A percentile compares a stretch with the other conserved stretches of the same genome.
phyloP scores from a whole-genome alignment of 108 stramenopile species.

The Skeletonema potamos region DNA sequence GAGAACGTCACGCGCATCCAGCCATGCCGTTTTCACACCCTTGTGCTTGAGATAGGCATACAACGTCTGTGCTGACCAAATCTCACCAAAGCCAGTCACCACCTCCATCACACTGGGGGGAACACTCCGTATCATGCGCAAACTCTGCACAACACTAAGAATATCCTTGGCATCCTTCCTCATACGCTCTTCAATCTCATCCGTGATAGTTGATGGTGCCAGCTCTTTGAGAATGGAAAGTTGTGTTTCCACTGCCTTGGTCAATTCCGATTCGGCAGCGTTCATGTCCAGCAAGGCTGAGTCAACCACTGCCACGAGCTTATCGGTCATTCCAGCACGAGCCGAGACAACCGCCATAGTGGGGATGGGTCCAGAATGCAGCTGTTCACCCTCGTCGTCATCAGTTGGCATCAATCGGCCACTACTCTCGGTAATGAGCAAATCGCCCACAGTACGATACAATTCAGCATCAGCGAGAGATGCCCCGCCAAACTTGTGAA shows the following conservation, averaged over 20 bases:
- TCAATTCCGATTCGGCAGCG: slow-evolving; percentile 38
- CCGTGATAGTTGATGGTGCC: slow-evolving; percentile 49
- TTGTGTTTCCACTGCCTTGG: slow-evolving; percentile 47
- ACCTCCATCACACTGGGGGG: slow-evolving; percentile 80
- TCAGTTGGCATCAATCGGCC: not conserved
- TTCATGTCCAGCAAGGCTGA: slow-evolving; percentile 59
- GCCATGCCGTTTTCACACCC: slow-evolving; percentile 54
- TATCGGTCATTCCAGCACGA: slow-evolving; percentile 83
- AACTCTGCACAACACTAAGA: slow-evolving; percentile 60
- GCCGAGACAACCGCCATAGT: slow-evolving; percentile 88
- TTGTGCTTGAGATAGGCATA: slow-evolving; percentile 63
- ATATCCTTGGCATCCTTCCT: slow-evolving; percentile 67
- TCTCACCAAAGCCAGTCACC: slow-evolving; percentile 89
- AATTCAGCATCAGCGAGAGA: slow-evolving; percentile 42
- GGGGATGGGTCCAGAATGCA: slow-evolving; percentile 51
- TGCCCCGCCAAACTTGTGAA: slow-evolving; percentile 39
- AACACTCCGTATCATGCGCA: slow-evolving; percentile 69
- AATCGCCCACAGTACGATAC: slow-evolving; percentile 70
- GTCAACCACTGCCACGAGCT: slow-evolving; percentile 66
- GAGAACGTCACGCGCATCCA: slow-evolving; percentile 84
- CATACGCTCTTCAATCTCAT: slow-evolving; percentile 51
- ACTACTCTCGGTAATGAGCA: slow-evolving; percentile 38
- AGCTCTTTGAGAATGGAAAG: slow-evolving; percentile 49
- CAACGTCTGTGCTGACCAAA: slow-evolving; percentile 86
- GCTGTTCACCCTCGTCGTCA: not conserved